Evolutionary conservation across 1,284 basidiomycete genomes (phyloP).

Genomic region (Athelia sp.): DNA sequence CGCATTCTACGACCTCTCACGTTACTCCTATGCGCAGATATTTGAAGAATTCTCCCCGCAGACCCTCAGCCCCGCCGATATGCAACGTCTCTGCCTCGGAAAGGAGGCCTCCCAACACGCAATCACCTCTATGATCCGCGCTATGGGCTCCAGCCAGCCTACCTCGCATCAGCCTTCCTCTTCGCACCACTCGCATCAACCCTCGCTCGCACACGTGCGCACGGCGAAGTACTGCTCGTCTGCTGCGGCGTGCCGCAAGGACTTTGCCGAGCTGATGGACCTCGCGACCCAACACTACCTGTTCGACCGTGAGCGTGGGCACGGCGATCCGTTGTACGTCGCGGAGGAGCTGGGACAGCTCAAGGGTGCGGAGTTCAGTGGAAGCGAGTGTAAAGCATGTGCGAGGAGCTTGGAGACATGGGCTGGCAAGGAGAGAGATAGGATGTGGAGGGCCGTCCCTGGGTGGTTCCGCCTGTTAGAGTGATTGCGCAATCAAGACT

Average conservation of each 20-base stretch:
- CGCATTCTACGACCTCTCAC: conserved; percentile 73
- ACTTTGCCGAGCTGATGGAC: conserved; percentile 70
- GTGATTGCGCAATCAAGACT: too few relatives aligned
- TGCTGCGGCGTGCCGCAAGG: conserved; percentile 63
- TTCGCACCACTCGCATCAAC: conserved; percentile 16
- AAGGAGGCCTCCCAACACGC: conserved; percentile 64
- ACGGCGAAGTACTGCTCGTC: conserved; percentile 47
- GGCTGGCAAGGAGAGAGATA: conserved; percentile 66
- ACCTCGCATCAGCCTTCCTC: conserved; percentile 28
- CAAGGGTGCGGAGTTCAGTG: conserved; percentile 64
- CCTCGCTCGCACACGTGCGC: conserved; percentile 29
- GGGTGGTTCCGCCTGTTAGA: conserved; percentile 42
- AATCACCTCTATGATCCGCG: conserved; percentile 65
- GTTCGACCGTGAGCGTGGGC: conserved; percentile 72
- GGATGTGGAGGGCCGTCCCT: conserved; percentile 70
- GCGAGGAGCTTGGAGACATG: conserved; percentile 62
- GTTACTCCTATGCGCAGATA: conserved; percentile 61
- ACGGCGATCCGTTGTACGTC: conserved; percentile 68
- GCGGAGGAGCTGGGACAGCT: conserved; percentile 75
- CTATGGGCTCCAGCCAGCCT: conserved; percentile 46
- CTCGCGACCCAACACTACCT: conserved; percentile 79
- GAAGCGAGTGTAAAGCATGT: conserved; percentile 64
- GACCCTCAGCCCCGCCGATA: conserved; percentile 42
- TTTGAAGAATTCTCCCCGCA: conserved; percentile 36
- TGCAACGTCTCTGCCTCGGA: conserved; percentile 60